These are phyloP conservation scores for Arthrobotrys megalospora DNA, from an alignment of 2,329 filamentous ascomycete species.

Conservation along the genomic window DNA sequence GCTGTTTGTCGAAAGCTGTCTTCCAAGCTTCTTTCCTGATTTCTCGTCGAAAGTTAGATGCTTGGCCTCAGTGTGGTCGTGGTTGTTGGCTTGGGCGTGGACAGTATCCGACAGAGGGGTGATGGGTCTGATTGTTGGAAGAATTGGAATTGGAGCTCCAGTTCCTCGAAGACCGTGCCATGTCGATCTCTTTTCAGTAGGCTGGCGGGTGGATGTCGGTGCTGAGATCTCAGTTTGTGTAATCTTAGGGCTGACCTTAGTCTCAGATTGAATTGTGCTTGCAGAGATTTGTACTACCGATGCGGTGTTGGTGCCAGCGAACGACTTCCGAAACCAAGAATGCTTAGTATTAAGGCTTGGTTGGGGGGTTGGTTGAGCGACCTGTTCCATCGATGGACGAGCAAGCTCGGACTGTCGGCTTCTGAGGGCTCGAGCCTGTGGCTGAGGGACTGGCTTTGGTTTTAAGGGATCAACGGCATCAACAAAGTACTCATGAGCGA, in stretches of 20 bases:
- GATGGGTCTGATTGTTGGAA: constrained; percentile 93
- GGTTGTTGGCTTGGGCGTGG: constrained; percentile 79
- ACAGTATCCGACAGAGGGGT: constrained; percentile 96
- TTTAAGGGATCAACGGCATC: constrained; percentile 93
- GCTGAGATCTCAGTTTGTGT: constrained; percentile 67
- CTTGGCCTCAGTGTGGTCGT: constrained; percentile 57
- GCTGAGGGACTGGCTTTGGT: constrained; percentile 81
- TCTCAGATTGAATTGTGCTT: constrained; percentile 48
- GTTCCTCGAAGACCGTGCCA: constrained; percentile 72
- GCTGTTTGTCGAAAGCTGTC: constrained; percentile 90
- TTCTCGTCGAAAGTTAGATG: constrained; percentile 73
- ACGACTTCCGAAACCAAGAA: constrained; percentile 96
- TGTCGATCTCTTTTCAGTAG: constrained; percentile 85
- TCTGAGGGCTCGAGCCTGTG: constrained; percentile 83
- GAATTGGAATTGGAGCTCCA: constrained; percentile 92
- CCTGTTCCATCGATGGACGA: constrained; percentile 76
- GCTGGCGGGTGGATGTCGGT: constrained; percentile 70
- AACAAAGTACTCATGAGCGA: constrained; percentile 93
- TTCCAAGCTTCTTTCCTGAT: constrained; percentile 88
- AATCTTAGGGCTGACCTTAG: constrained; percentile 48
- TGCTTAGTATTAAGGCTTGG: constrained; percentile 79
- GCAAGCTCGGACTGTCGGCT: constrained; percentile 82
- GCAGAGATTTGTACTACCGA: constrained; percentile 63
- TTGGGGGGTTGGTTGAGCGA: constrained; percentile 71
- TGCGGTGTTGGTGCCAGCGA: constrained; percentile 75